Base-by-base conservation (phyloP, 2,329 filamentous ascomycete species). In the Fusarium tanahbumbuense region DNA sequence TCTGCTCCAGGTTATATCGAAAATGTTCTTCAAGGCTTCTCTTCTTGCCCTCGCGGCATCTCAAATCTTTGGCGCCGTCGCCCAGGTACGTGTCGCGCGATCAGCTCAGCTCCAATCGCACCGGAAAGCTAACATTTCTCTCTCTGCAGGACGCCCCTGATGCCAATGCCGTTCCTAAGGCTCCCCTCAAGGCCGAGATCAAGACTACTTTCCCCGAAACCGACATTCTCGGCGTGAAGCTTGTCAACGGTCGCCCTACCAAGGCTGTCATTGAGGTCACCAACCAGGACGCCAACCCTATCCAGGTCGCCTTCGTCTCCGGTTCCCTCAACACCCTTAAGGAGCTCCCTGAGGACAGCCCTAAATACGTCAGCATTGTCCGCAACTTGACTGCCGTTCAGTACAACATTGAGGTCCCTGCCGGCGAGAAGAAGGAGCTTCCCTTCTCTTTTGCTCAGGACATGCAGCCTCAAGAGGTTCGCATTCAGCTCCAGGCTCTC, bases 171-270 rank as follows among this genome's bases (percentile, higher is more conserved):
- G 66, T 71, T 28, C 67, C 75, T 49, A 72, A 73, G 54, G 63
- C 68, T 41, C 73, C 60, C 28, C 73, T 92, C 76, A 88, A 89
- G 69, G 89, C 92, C 79, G 87, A 90, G 57, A 82, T 91, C 74
- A 86, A 86, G 72, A 87, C 91, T 64, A 85, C 84, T 79, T 88
- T 89, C 84, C 83, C 88, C 82, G 84, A 91, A 78, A 80, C 90
- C 84, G 93, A 97, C 84, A 91, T 97, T 81, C 96, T 98, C 75
- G 96, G 95, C 76, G 90, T 98, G 75, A 97, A 97, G 88, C 90
- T 98, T 74, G 88, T 98, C 85, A 99, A 99, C 80, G 93, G 94
- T 77, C 91, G 91, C 72, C 89, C 93, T 44, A 97, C 94, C 70
- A 89, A 92, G 80, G 92, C 94, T 37, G 83, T 97, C 56, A 84